phyloP scores from a whole-genome alignment of 345 rosid genomes.

The Rhodamnia argentea region DNA sequence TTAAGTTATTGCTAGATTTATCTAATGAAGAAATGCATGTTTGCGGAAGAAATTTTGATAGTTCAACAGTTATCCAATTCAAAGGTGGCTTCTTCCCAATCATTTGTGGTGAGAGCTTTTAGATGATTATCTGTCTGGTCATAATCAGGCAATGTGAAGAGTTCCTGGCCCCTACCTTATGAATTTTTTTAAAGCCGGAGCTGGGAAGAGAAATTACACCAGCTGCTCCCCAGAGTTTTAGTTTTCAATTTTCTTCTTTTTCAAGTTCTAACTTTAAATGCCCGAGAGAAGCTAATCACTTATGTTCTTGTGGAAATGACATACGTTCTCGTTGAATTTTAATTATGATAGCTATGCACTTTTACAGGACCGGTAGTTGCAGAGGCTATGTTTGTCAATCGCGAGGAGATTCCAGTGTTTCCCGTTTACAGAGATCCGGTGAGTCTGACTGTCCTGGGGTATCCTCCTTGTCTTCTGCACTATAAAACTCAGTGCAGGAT shows the following conservation, averaged over 20 bases:
- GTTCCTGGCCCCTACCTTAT: background rate
- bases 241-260: background rate
- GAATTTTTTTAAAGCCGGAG: background rate
- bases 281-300: background rate
- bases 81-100: background rate
- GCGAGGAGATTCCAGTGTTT: slow-evolving; percentile 74
- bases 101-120: background rate
- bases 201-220: background rate
- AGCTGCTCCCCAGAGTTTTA: background rate
- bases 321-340: background rate
- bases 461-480: background rate
- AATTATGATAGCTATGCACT: background rate
- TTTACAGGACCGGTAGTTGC: slow-evolving; percentile 86
- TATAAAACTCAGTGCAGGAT: background rate
- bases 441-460: slow-evolving; percentile 13
- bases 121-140: background rate
- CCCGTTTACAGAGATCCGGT: slow-evolving; percentile 94
- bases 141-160: background rate
- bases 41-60: background rate
- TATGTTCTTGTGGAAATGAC: background rate
- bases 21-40: background rate
- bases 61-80: background rate
- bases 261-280: background rate
- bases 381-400: slow-evolving; percentile 88
- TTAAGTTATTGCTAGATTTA: background rate